Evolutionary conservation across 1,139 yeast species (phyloP).

Genomic region (Tardiomyces blankii): DNA sequence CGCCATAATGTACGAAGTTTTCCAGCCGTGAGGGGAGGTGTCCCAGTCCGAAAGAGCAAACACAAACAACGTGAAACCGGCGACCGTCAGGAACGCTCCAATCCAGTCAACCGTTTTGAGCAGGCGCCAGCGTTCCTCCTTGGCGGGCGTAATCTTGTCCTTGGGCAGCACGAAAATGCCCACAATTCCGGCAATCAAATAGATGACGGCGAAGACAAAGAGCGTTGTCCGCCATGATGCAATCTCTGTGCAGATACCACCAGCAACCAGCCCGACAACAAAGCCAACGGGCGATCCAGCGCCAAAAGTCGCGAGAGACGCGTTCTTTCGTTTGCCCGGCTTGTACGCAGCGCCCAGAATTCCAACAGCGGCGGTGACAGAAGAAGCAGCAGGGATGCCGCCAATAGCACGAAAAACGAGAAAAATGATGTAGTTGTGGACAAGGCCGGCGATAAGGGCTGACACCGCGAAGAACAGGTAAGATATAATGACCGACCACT

Average conservation of each 20-base stretch:
- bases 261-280: constrained; percentile 29
- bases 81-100: constrained; percentile 30
- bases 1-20: constrained; percentile 34
- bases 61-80: constrained; percentile 31
- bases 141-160: background rate
- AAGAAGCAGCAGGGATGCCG: constrained; percentile 32
- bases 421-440: constrained; percentile 26
- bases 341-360: constrained; percentile 31
- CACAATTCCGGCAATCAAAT: constrained; percentile 18
- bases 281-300: constrained; percentile 39
- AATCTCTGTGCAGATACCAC: constrained; percentile 31
- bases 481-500: constrained; percentile 26
- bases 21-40: constrained; percentile 30
- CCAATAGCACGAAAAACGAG: constrained; percentile 33
- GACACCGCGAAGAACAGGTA: constrained; percentile 25
- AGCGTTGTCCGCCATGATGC: constrained; percentile 32
- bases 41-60: constrained; percentile 34
- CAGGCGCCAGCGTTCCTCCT: constrained; percentile 12
- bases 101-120: constrained; percentile 27
- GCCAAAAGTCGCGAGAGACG: constrained; percentile 32
- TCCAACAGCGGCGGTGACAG: constrained; percentile 37
- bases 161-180: constrained; percentile 25
- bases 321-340: constrained; percentile 29
- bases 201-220: constrained; percentile 30
- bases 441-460: constrained; percentile 31